Conservation (phyloP, 345 rosid genomes). For the Sonneratia caseolaris region DNA sequence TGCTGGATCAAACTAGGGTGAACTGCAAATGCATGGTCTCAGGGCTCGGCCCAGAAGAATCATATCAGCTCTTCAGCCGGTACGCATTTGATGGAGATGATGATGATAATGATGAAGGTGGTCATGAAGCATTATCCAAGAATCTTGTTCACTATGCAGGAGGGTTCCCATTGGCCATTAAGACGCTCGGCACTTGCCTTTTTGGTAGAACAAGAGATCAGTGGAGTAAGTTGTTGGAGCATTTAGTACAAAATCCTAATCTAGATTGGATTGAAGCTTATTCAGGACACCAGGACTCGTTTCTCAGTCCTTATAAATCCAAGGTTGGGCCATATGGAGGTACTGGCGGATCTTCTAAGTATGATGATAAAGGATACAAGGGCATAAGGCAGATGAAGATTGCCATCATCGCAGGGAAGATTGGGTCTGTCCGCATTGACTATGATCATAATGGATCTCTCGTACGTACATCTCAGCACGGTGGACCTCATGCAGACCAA, state of each 20-base stretch:
- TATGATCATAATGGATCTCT: neutral
- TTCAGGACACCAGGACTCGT: neutral
- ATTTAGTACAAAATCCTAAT: neutral
- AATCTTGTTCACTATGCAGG: conserved; percentile 4
- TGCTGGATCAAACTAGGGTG: neutral
- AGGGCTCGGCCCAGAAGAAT: neutral
- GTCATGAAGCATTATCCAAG: neutral
- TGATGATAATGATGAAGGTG: conserved; percentile 1
- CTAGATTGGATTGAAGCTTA: neutral
- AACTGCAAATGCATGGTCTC: neutral
- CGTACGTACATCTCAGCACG: neutral
- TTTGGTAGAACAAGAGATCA: neutral
- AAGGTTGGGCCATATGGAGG: conserved; percentile 6
- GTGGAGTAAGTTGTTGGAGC: neutral
- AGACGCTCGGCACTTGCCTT: neutral
- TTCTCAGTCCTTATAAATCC: neutral
- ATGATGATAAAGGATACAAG: neutral
- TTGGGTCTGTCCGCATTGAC: neutral
- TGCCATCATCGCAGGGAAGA: neutral
- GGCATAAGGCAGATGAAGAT: conserved; percentile 4
- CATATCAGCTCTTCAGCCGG: neutral
- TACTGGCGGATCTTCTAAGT: neutral
- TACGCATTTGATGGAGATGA: neutral
- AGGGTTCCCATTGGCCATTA: neutral
- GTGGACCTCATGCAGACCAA: neutral